These are phyloP conservation scores for Venturia asperata DNA, from an alignment of 2,329 filamentous ascomycete genomes.

Conservation along the genomic window DNA sequence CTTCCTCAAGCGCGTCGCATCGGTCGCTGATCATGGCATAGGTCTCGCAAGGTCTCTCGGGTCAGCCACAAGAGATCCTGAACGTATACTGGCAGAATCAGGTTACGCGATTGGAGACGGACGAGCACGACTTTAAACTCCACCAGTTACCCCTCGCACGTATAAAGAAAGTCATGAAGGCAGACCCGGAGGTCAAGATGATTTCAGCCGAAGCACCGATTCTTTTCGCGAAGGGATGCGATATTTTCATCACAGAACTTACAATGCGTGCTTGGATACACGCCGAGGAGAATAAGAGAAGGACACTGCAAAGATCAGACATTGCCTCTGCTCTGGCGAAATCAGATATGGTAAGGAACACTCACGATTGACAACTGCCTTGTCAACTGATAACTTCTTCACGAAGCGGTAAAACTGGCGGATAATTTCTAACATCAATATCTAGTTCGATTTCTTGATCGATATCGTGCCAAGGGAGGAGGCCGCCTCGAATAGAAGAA, in stretches of 20 bases:
- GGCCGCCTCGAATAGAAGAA: constrained; percentile 69
- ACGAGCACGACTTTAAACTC: constrained; percentile 96
- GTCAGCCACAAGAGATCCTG: constrained; percentile 91
- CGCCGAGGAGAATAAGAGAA: constrained; percentile 95
- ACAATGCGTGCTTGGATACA: constrained; percentile 99
- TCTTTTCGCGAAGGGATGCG: constrained; percentile 94
- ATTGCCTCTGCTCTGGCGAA: constrained; percentile 94
- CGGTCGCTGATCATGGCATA: constrained; percentile 35
- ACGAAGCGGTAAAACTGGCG: no score
- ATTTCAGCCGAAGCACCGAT: constrained; percentile 98
- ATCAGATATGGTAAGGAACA: constrained; percentile 68
- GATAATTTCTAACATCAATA: neutral
- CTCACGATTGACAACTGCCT: neutral
- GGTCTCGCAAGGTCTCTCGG: constrained; percentile 92
- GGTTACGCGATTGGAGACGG: constrained; percentile 88
- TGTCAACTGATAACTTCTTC: neutral
- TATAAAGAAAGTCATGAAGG: constrained; percentile 99
- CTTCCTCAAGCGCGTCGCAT: constrained; percentile 4
- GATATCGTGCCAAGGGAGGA: constrained; percentile 97
- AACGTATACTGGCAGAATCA: constrained; percentile 99
- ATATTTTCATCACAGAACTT: constrained; percentile 97
- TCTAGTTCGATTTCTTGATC: constrained; percentile 85
- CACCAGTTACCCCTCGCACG: constrained; percentile 94
- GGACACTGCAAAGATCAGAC: constrained; percentile 89
- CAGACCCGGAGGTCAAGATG: constrained; percentile 99